Evolutionary conservation across 805 yeast genomes (phyloP).

Genomic region (Cyberlindnera americana): DNA sequence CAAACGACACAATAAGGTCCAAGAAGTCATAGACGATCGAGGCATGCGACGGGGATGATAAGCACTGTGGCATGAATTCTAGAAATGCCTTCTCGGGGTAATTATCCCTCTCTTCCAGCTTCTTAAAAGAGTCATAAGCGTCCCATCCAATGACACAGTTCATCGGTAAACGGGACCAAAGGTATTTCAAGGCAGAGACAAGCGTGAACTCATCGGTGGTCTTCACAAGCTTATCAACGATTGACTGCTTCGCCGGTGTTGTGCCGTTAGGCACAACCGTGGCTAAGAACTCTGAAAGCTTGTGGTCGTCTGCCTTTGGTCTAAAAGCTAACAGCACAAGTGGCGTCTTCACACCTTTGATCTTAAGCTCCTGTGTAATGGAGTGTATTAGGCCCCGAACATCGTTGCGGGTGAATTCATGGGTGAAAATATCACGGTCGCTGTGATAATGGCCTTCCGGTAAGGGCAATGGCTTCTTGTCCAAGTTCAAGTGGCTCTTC

Average conservation of each 20-base stretch:
- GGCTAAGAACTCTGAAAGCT: conserved; percentile 53
- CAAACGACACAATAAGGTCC: conserved; percentile 71
- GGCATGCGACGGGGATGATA: conserved; percentile 82
- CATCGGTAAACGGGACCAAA: conserved; percentile 84
- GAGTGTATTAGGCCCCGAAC: conserved; percentile 65
- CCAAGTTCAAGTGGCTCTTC: conserved; percentile 3
- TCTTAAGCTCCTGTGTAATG: conserved; percentile 70
- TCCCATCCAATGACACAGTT: conserved; percentile 85
- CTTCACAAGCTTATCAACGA: conserved; percentile 41
- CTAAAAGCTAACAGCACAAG: conserved; percentile 74
- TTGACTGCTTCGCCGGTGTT: conserved; percentile 40
- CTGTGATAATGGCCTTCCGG: conserved; percentile 10
- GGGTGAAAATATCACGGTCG: conserved; percentile 26
- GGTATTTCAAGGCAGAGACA: conserved; percentile 70
- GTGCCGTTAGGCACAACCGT: conserved; percentile 58
- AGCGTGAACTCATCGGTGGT: conserved; percentile 66
- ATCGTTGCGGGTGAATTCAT: conserved; percentile 58
- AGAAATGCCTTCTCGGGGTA: conserved; percentile 73
- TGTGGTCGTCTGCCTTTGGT: conserved; percentile 60
- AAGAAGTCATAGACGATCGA: conserved; percentile 85
- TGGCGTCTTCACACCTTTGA: conserved; percentile 67
- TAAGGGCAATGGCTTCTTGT: conserved; percentile 18
- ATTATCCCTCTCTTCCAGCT: conserved; percentile 58
- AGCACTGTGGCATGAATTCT: conserved; percentile 79
- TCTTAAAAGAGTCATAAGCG: conserved; percentile 66